Conservation (phyloP, 495 filamentous ascomycete genomes). For the Neurospora sp. region DNA sequence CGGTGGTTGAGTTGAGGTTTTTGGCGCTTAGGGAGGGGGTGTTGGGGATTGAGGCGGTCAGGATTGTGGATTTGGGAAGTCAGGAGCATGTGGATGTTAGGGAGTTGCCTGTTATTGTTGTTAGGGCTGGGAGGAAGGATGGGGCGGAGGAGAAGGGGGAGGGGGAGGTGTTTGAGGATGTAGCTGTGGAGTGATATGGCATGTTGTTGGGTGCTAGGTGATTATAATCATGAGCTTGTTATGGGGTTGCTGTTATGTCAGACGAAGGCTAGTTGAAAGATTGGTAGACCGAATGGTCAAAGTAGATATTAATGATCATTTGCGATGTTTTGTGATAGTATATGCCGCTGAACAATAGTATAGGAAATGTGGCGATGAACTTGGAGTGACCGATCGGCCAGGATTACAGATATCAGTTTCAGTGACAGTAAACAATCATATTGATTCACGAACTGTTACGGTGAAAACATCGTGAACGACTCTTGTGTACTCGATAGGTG, state of each 20-base stretch:
- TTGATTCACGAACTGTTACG: neutral
- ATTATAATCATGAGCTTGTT: neutral
- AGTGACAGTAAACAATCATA: neutral
- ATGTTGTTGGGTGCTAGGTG: neutral
- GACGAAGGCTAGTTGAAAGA: neutral
- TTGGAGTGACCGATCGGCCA: neutral
- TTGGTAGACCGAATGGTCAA: neutral
- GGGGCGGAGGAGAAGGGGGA: slow-evolving; percentile 11
- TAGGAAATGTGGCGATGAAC: neutral
- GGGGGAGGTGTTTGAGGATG: neutral
- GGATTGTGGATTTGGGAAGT: slow-evolving; percentile 70
- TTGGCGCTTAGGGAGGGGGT: slow-evolving; percentile 66
- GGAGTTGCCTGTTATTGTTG: slow-evolving; percentile 67
- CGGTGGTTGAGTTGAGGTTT: slow-evolving; percentile 69
- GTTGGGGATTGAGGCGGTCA: slow-evolving; percentile 66
- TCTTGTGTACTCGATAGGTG: neutral
- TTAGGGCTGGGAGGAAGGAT: slow-evolving; percentile 10
- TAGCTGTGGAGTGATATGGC: neutral
- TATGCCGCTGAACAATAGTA: neutral
- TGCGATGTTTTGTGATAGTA: neutral
- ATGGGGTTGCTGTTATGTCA: neutral
- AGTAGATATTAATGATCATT: neutral
- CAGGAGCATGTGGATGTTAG: slow-evolving; percentile 75
- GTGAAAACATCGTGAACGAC: neutral
- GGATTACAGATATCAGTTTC: neutral